Percentiles rank a stretch among this genome's conserved stretches.
Conservation (phyloP, 129 eudicot species). For the Smallanthus sonchifolius region DNA sequence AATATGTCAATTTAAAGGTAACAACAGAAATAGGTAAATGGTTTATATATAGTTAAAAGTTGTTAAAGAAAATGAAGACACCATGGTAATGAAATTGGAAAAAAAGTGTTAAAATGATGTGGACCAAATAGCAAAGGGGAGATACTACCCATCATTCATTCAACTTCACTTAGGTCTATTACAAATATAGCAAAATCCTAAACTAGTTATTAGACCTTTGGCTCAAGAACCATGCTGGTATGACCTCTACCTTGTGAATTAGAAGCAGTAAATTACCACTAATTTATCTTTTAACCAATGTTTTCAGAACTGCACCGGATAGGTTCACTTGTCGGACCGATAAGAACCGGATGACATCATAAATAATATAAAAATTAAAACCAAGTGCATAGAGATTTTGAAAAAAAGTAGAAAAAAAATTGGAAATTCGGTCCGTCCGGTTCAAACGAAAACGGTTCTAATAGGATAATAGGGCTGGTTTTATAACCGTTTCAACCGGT, state of each 20-base stretch:
- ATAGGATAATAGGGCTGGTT: no score
- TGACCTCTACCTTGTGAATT: neutral
- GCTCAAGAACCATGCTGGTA: neutral
- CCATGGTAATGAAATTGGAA: neutral
- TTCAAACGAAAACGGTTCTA: no score
- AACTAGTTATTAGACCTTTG: slow-evolving; percentile 1
- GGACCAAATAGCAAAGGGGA: slow-evolving; percentile 9
- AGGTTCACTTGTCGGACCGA: no score
- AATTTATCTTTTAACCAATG: neutral
- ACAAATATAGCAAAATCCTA: slow-evolving; percentile 35
- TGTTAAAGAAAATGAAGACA: neutral
- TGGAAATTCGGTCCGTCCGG: no score
- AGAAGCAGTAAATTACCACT: neutral
- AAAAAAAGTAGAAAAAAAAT: no score
- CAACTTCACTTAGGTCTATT: slow-evolving; percentile 23
- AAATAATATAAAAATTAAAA: no score
- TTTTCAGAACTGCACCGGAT: neutral
- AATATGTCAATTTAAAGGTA: neutral
- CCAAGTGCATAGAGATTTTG: no score
- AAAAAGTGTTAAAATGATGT: neutral
- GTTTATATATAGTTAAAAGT: slow-evolving; percentile 2
- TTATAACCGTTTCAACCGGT: no score
- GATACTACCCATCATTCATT: slow-evolving; percentile 13
- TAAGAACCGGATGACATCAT: no score
- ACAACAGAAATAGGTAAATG: neutral